Evolutionary conservation across 805 yeast species (phyloP).

Genomic region (Saccharomycodes ludwigii): DNA sequence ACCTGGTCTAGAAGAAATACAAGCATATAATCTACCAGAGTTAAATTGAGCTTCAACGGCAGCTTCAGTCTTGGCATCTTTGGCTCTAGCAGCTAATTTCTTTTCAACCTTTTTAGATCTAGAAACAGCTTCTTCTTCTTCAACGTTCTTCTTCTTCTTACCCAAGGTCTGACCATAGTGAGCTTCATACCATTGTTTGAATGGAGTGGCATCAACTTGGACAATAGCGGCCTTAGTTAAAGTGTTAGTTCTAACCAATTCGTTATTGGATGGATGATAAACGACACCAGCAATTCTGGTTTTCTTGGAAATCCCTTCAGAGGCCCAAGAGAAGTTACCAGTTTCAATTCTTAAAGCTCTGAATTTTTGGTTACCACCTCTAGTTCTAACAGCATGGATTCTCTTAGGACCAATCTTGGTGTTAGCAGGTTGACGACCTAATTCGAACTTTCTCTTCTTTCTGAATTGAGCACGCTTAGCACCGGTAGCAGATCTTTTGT

Average conservation of each 20-base stretch:
- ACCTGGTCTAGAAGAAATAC: constrained; percentile 99
- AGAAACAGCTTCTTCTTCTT: constrained; percentile 47
- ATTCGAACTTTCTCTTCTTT: constrained; percentile 99
- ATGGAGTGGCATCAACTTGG: constrained; percentile 99
- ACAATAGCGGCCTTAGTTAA: constrained; percentile 98
- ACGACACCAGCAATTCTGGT: constrained; percentile 97
- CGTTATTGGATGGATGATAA: constrained; percentile 99
- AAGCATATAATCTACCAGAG: constrained; percentile 98
- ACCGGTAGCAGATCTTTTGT: constrained; percentile 99
- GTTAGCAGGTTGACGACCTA: constrained; percentile 99
- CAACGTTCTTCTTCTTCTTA: constrained; percentile 50
- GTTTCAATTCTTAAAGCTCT: constrained; percentile 99
- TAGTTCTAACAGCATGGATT: constrained; percentile 97
- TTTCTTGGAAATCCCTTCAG: constrained; percentile 97
- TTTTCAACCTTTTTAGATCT: constrained; percentile 73
- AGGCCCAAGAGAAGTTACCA: constrained; percentile 99
- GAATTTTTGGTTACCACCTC: constrained; percentile 99
- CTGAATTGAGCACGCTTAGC: constrained; percentile 99
- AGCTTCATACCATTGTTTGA: constrained; percentile 98
- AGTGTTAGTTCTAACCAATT: constrained; percentile 99
- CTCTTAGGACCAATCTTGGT: constrained; percentile 98
- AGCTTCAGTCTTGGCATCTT: constrained; percentile 70
- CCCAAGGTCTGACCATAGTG: constrained; percentile 94
- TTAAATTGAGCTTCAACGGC: constrained; percentile 94
- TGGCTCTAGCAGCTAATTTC: constrained; percentile 89